Evolutionary conservation across 1,284 basidiomycete species (phyloP), one percentile per base, ranked within the genome.

Genomic region (Butyriboletus appendiculatus): DNA sequence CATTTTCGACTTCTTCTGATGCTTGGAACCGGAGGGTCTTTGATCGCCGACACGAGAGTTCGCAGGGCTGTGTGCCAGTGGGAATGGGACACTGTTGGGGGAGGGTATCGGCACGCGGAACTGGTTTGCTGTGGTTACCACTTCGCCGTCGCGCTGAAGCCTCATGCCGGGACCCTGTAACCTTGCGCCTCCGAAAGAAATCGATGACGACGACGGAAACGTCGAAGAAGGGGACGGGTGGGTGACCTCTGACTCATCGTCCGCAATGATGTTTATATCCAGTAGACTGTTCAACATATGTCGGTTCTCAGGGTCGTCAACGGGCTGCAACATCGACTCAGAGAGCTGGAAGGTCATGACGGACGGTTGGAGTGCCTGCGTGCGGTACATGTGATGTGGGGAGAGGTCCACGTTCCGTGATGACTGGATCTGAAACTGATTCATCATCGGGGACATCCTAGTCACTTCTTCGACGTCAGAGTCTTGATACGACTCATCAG

Each of bases 1-100:
- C 76, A 79, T 79, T 55, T 81, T 81, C 2, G 75, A 73, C 53
- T 74, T 81, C 62, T 79, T 80, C 12, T 55, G 50, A 15, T 49
- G 61, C 34, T 56, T 68, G 6, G 28, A 7, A 9, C 54, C 45
- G 35, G 55, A 9, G 5, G 47, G 10, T 11, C 49, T 52, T 39
- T 53, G 66, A 34, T 64, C 53, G 18, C 52, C 34, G 42, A 39
- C 3, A 22, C 43, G 42, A 41, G 48, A 15, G 24, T 50, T 47
- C 6, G 39, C n/a, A 9, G 53, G 50, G 55, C 37, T 58, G 45
- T 56, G 49, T 24, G 52, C 14, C 22, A 50, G 58, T 42, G 56
- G 52, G 33, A 48, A 46, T 3, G 52, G 56, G 30, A 49, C 14
- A 10, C 9, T 35, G 41, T 33, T 48, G 41, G 56, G 53, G 6